Evolutionary conservation across 2,329 filamentous ascomycete species (phyloP).

Genomic region (Fusarium guadeloupense): DNA sequence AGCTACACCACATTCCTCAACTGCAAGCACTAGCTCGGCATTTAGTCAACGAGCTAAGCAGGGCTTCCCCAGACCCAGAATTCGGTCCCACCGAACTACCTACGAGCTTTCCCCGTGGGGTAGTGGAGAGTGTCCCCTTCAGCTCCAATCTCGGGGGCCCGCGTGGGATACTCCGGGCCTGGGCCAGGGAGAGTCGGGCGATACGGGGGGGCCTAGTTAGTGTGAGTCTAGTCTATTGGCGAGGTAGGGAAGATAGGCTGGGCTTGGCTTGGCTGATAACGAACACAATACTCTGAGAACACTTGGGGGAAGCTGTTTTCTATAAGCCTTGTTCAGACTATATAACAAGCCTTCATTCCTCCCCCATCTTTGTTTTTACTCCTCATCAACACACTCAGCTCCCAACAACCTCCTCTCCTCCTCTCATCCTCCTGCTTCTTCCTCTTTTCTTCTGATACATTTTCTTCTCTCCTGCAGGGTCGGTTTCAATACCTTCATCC

Average conservation of each 20-base stretch:
- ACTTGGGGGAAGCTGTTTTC: conserved; percentile 18
- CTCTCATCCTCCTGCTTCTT: not conserved
- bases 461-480: not conserved
- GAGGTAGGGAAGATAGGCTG: not conserved
- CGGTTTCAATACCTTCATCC: not conserved
- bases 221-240: not conserved
- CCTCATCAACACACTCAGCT: conserved; percentile 1
- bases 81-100: conserved; percentile 16
- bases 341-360: conserved; percentile 21
- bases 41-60: not conserved
- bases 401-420: not conserved
- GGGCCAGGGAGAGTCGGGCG: not conserved
- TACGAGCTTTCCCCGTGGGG: conserved; percentile 26
- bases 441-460: not conserved
- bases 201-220: not conserved
- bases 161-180: not conserved
- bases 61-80: not conserved
- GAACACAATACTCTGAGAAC: not conserved
- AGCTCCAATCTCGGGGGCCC: not conserved
- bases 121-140: not conserved
- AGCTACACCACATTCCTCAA: conserved; percentile 9
- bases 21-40: not conserved
- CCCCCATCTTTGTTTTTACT: not conserved
- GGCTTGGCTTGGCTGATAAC: conserved; percentile 1
- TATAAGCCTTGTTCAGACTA: conserved; percentile 8